A percentile compares a stretch with the other conserved stretches of the same genome.
Evolutionary conservation across 768 basidiomycete species (phyloP).

Genomic region (Tylopilus intermedius): DNA sequence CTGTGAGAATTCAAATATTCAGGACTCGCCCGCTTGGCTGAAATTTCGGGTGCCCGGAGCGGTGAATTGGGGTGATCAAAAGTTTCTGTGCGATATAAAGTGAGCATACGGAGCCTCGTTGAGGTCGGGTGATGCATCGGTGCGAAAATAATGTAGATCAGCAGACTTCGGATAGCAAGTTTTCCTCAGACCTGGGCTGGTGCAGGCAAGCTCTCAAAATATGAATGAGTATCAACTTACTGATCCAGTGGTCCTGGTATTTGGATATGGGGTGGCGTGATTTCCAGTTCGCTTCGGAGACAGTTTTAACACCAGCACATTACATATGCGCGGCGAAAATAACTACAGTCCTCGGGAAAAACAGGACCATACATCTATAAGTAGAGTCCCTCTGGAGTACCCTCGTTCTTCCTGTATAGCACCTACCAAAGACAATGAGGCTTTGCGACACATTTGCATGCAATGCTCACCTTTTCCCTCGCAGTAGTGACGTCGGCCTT

Average conservation of each 20-base stretch:
- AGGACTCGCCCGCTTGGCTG: background rate
- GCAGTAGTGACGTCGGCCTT: conserved; percentile 88
- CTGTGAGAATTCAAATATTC: background rate
- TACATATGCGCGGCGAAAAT: background rate
- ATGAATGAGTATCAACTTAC: background rate
- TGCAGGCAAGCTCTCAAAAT: background rate
- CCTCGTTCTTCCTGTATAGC: conserved; percentile 96
- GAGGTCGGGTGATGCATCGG: background rate
- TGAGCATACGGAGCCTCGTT: background rate
- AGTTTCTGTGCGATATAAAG: too few relatives aligned
- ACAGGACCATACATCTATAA: conserved; percentile 40
- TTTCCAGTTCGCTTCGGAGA: background rate
- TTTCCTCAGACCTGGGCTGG: background rate
- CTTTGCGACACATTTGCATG: conserved; percentile 1
- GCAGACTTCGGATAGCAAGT: background rate
- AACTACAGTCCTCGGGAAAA: conserved; percentile 4
- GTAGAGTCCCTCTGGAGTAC: conserved; percentile 86
- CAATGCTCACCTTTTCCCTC: conserved; percentile 75
- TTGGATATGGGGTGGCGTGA: background rate
- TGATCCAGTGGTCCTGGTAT: background rate
- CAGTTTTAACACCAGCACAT: background rate
- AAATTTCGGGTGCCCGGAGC: background rate
- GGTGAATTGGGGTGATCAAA: background rate
- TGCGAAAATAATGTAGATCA: background rate
- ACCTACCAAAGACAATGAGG: conserved; percentile 42